phyloP scores from a whole-genome alignment of 805 yeast genomes.

The Saccharomycopsis sp. region DNA sequence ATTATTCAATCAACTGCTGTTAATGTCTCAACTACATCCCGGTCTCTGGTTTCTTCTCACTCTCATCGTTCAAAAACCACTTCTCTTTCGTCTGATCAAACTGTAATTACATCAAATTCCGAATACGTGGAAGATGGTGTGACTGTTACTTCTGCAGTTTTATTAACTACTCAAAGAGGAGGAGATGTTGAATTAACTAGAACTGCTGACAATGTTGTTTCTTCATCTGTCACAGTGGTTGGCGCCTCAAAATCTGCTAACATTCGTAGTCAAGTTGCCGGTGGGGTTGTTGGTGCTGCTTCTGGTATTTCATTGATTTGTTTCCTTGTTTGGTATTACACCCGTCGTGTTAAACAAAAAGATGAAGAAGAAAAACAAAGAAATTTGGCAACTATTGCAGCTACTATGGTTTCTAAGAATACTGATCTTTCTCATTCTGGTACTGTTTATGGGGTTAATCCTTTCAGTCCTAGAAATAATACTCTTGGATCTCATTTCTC shows the following conservation, averaged over 20 bases:
- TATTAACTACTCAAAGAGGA: slow-evolving; percentile 9
- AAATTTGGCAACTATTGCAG: slow-evolving; percentile 18
- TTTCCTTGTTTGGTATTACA: slow-evolving; percentile 17
- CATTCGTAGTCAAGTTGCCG: slow-evolving; percentile 14
- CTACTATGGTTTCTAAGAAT: slow-evolving; percentile 15
- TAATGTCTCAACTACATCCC: slow-evolving; percentile 20
- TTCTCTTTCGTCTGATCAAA: slow-evolving; percentile 3
- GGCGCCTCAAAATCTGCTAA: not conserved
- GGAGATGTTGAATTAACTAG: slow-evolving; percentile 14
- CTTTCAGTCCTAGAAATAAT: slow-evolving; percentile 5
- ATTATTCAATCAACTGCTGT: slow-evolving; percentile 19
- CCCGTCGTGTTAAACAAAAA: slow-evolving; percentile 16
- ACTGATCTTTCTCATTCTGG: slow-evolving; percentile 9
- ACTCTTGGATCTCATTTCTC: slow-evolving; percentile 9
- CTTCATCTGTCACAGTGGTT: slow-evolving; percentile 17
- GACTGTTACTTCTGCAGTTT: slow-evolving; percentile 14
- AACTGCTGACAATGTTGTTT: slow-evolving; percentile 12
- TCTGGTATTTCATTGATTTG: slow-evolving; percentile 17
- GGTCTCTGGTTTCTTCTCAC: slow-evolving; percentile 2
- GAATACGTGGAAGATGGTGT: slow-evolving; percentile 15
- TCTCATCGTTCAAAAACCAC: slow-evolving; percentile 9
- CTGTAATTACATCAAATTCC: slow-evolving; percentile 13
- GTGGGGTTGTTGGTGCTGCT: slow-evolving; percentile 18
- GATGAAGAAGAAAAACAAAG: slow-evolving; percentile 19
- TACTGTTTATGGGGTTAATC: slow-evolving; percentile 12